These are phyloP conservation scores for Coelastrella sp. DNA, from an alignment of 139 green algal species.

Conservation along the genomic window DNA sequence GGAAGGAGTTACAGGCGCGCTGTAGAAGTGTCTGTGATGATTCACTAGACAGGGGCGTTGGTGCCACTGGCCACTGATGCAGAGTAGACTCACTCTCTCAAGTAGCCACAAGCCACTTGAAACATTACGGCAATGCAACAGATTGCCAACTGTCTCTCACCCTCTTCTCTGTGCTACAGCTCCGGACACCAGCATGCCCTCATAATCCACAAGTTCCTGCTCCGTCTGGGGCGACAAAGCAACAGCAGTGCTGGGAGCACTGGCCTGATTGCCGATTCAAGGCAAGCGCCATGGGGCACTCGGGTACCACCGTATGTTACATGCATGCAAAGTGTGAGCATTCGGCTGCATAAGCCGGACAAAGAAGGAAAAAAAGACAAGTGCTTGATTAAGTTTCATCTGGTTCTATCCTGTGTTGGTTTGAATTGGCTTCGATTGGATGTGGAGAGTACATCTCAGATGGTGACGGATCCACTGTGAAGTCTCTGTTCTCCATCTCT, in stretches of 20 bases:
- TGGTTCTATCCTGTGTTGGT: too few relatives aligned
- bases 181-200: slow-evolving; percentile 90
- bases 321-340: too few relatives aligned
- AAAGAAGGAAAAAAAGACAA: not conserved
- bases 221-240: not conserved
- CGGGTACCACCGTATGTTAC: too few relatives aligned
- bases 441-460: too few relatives aligned
- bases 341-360: not conserved
- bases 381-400: not conserved
- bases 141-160: slow-evolving; percentile 37
- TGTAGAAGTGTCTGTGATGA: not conserved
- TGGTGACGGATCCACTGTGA: too few relatives aligned
- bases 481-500: too few relatives aligned
- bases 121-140: not conserved
- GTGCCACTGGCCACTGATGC: too few relatives aligned
- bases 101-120: not conserved
- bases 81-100: not conserved
- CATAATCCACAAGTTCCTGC: slow-evolving; percentile 83
- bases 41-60: too few relatives aligned
- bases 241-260: not conserved
- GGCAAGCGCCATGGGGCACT: too few relatives aligned
- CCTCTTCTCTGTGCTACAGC: slow-evolving; percentile 64
- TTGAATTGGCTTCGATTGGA: too few relatives aligned
- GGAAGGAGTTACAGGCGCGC: not conserved
- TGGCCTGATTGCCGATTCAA: too few relatives aligned